Evolutionary conservation across 164 flowering plant genomes (phyloP).

Genomic region (Macadamia tetraphylla): DNA sequence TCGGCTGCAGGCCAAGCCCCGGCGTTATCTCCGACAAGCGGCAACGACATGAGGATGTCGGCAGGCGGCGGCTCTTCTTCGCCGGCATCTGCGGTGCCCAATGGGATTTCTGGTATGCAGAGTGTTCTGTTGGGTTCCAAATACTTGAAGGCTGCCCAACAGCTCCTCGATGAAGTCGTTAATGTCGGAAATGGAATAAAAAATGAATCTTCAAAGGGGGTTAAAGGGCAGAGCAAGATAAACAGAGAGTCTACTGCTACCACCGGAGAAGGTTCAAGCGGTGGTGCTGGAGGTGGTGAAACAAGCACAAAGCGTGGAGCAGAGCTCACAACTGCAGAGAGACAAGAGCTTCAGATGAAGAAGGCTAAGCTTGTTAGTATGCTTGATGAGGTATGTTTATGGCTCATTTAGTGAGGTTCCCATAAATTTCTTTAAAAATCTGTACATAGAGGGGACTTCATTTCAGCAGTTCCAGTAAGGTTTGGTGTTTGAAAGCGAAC

Average conservation of each 20-base stretch:
- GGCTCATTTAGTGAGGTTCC: neutral
- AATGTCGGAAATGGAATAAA: constrained; percentile 53
- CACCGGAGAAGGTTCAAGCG: constrained; percentile 31
- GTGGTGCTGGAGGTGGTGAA: constrained; percentile 20
- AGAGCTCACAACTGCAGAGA: constrained; percentile 71
- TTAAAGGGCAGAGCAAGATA: constrained; percentile 27
- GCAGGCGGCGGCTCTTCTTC: constrained; percentile 42
- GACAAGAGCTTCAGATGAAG: constrained; percentile 97
- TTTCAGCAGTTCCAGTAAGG: too few relatives aligned
- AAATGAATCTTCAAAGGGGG: constrained; percentile 27
- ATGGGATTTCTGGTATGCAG: constrained; percentile 54
- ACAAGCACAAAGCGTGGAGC: constrained; percentile 27
- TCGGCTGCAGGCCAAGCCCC: constrained; percentile 21
- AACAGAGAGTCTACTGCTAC: constrained; percentile 30
- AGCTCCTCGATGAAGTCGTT: constrained; percentile 84
- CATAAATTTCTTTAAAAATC: neutral
- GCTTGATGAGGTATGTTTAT: constrained; percentile 77
- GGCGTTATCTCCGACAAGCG: constrained; percentile 30
- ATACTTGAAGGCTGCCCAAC: constrained; percentile 85
- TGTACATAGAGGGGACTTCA: too few relatives aligned
- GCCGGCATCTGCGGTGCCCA: constrained; percentile 56
- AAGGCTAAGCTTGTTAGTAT: constrained; percentile 89
- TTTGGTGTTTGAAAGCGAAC: neutral
- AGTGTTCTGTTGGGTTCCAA: constrained; percentile 76
- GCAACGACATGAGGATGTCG: constrained; percentile 34